Evolutionary conservation across 352 stramenopile genomes (phyloP), one percentile per base, ranked within the genome.

Genomic region (Globisporangium iwayamae): DNA sequence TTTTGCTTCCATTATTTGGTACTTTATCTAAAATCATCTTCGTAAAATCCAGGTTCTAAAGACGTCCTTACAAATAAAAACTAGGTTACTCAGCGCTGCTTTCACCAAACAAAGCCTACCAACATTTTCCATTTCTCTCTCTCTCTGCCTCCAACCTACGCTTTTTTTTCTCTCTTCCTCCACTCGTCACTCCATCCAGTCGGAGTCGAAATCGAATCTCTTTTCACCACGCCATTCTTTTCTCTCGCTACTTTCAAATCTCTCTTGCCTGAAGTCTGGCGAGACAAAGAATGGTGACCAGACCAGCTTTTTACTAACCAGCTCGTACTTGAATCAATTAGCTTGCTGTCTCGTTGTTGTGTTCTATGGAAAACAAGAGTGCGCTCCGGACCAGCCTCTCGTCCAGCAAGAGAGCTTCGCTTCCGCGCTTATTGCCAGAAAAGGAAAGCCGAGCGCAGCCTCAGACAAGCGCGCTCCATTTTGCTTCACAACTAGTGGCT

Each of bases 351-450:
- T 41, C 11, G 41, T 22, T 47, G 41, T 47, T 47, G 41, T 47
- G 20, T 7, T 47, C 18, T 20, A 47, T n/a, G 14, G 41, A n/a
- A 47, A 22, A 47, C 3, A 9, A 20, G 32, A 8, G 32, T 46
- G 41, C 36, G 3, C 36, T 11, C 36, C 7, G 41, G 13, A 47
- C 41, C 6, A 6, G 14, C 41, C 16, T 47, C 9, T 47, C 14
- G 41, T 47, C 20, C 36, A 41, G 36, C 36, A 41, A 41, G 4
- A 2, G 36, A 41, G 36, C 36, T 41, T 41, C 1, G 13, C 16
- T 56, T 56, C 50, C 28, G 50, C 50, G 50, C 50, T 56, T 56
- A 20, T 56, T 56, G 50, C 50, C 50, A 56, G 50, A 41, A 54
- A n/a, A 54, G 47, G 47, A 22, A 41, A 56, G 30, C 3, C 25